phyloP scores from a whole-genome alignment of 2,329 filamentous ascomycete genomes.

The Aureobasidium sp. region DNA sequence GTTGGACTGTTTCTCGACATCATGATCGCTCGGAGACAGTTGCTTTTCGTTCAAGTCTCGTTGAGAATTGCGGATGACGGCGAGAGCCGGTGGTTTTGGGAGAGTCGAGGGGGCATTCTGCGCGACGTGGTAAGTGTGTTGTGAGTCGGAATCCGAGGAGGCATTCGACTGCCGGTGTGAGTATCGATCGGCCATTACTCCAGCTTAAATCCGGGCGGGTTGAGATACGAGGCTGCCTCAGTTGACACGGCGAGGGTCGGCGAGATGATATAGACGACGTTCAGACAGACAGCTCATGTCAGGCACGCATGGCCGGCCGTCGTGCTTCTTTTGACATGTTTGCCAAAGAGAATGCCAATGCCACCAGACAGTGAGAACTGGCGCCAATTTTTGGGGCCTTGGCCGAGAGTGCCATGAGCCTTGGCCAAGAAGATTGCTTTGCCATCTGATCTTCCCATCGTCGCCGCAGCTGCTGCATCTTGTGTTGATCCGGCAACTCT shows the following conservation, averaged over 20 bases:
- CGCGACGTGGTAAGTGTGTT: background rate
- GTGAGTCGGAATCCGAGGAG: slow-evolving; percentile 11
- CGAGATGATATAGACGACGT: background rate
- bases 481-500: background rate
- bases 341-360: slow-evolving; percentile 8
- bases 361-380: background rate
- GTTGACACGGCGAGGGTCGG: slow-evolving; percentile 5
- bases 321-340: slow-evolving; percentile 14
- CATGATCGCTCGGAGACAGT: background rate
- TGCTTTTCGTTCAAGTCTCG: slow-evolving; percentile 1
- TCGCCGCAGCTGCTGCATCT: background rate
- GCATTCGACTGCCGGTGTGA: background rate
- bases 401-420: background rate
- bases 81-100: slow-evolving; percentile 1
- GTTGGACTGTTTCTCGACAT: slow-evolving; percentile 2
- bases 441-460: slow-evolving; percentile 5
- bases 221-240: background rate
- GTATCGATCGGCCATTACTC: slow-evolving; percentile 13
- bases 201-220: slow-evolving; percentile 4
- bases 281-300: slow-evolving; percentile 4
- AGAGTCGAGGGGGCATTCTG: slow-evolving; percentile 2
- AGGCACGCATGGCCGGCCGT: slow-evolving; percentile 11
- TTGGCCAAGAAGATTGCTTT: background rate
- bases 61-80: background rate
- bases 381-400: background rate